Base-by-base conservation (phyloP, 1,284 basidiomycete genomes). In the Malassezia yamatoensis region DNA sequence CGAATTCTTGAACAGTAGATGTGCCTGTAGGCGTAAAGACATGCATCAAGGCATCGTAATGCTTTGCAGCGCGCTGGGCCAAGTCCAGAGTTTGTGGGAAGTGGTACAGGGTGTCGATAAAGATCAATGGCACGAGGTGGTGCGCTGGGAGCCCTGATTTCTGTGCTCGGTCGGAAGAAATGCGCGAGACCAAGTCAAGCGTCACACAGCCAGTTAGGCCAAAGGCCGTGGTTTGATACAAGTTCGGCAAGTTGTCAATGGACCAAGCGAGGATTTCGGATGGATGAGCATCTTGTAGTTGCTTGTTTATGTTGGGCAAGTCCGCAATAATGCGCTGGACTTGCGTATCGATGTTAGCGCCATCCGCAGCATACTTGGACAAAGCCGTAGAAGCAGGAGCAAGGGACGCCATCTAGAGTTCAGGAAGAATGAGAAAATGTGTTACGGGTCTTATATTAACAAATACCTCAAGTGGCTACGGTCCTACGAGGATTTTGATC, bases 1-100 rank as follows among this genome's bases (percentile, higher is more conserved):
- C 89, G 67, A 96, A 96, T 40, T 87, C 87, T 55, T 79, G 76
- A 4, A 81, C 81, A 5, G 80, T 84, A 34, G 79, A 77, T 59
- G 86, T 88, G 6, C 81, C 85, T 10, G 82, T 81, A 5, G 93
- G 91, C 63, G 80, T 85, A 80, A 85, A 96, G 10, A 86, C 81
- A 75, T 86, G 81, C 39, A 96, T 79, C 2, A 82, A 80, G 21
- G 84, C 80, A 24, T 80, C 78, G 75, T 98, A 98, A 63, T 81
- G 83, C 66, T 80, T 77, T 68, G 85, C 83, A 11, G 90, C 87
- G 35, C 84, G 83, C 52, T 85, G 81, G 2, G 91, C 86, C 41
- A 98, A 82, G 61, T 85, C 83, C 64, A 93, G 83, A 5, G 93
- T 98, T 78, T 96, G 89, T 2, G 81, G 79, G 77, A 98, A 96